A percentile compares a stretch with the other conserved stretches of the same genome.
phyloP scores from a whole-genome alignment of 2,329 filamentous ascomycete genomes.

The Colletotrichum tanaceti region DNA sequence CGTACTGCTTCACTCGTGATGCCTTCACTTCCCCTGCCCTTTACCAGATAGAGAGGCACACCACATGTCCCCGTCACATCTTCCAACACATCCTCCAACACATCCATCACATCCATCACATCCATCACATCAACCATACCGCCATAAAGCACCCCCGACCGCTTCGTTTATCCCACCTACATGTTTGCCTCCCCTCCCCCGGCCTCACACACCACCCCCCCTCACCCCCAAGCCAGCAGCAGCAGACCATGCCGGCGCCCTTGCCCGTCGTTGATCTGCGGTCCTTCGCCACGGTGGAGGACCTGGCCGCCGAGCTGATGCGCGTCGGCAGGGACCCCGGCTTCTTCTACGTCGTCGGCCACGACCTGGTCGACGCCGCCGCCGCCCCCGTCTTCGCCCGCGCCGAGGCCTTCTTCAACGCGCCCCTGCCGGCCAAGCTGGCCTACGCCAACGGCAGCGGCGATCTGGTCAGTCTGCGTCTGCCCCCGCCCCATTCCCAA shows the following conservation, averaged over 20 bases:
- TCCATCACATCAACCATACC: too few relatives aligned
- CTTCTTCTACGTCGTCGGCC: slow-evolving; percentile 41
- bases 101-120: too few relatives aligned
- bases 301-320: slow-evolving; percentile 37
- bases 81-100: too few relatives aligned
- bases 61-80: too few relatives aligned
- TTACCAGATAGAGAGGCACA: too few relatives aligned
- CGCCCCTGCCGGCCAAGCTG: slow-evolving; percentile 24
- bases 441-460: slow-evolving; percentile 35
- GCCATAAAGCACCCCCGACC: too few relatives aligned
- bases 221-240: neutral
- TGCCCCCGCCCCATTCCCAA: too few relatives aligned
- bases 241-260: slow-evolving; percentile 22
- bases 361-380: slow-evolving; percentile 34
- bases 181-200: neutral
- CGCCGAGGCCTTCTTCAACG: slow-evolving; percentile 35
- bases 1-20: too few relatives aligned
- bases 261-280: slow-evolving; percentile 37
- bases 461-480: slow-evolving; percentile 38
- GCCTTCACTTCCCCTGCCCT: too few relatives aligned
- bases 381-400: slow-evolving; percentile 34
- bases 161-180: too few relatives aligned
- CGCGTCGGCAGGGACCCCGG: slow-evolving; percentile 41
- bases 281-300: slow-evolving; percentile 22
- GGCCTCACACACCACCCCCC: too few relatives aligned